These are phyloP conservation scores for Pseudodiploospora longispora DNA, from an alignment of 2,329 filamentous ascomycete species.

Conservation along the genomic window DNA sequence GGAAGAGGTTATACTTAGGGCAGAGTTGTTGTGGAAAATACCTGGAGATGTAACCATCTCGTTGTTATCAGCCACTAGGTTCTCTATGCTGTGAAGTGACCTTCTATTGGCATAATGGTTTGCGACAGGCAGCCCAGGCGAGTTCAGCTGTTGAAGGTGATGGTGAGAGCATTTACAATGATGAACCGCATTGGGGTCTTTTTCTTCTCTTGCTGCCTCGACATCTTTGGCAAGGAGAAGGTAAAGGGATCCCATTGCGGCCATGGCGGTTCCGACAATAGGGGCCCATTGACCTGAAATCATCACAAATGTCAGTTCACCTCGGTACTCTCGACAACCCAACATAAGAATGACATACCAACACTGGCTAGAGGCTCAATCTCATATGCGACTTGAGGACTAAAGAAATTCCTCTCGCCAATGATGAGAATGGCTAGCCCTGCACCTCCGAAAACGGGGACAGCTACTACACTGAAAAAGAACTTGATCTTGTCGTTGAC, in stretches of 20 bases:
- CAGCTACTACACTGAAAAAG: conserved; percentile 47
- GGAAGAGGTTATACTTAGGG: background rate
- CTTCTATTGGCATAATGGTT: background rate
- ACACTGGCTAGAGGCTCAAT: conserved; percentile 56
- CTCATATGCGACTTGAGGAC: conserved; percentile 44
- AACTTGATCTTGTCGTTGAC: conserved; percentile 47
- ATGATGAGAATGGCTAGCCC: conserved; percentile 51
- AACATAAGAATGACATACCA: conserved; percentile 31
- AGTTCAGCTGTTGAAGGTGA: background rate
- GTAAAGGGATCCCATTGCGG: conserved; percentile 50
- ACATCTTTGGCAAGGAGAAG: conserved; percentile 35
- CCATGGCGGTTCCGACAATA: conserved; percentile 49
- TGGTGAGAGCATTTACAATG: conserved; percentile 13
- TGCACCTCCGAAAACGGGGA: conserved; percentile 50
- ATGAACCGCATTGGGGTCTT: background rate
- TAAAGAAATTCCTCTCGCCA: conserved; percentile 59
- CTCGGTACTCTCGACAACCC: no score
- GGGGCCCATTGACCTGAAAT: conserved; percentile 49
- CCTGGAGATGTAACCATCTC: background rate
- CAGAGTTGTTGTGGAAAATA: background rate
- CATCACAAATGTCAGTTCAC: background rate
- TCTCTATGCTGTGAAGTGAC: background rate
- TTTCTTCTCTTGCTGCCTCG: conserved; percentile 8
- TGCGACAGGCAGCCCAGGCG: background rate
- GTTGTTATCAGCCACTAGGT: background rate